phyloP scores from a whole-genome alignment of 2,329 filamentous ascomycete genomes.

The Scedosporium minutisporum region DNA sequence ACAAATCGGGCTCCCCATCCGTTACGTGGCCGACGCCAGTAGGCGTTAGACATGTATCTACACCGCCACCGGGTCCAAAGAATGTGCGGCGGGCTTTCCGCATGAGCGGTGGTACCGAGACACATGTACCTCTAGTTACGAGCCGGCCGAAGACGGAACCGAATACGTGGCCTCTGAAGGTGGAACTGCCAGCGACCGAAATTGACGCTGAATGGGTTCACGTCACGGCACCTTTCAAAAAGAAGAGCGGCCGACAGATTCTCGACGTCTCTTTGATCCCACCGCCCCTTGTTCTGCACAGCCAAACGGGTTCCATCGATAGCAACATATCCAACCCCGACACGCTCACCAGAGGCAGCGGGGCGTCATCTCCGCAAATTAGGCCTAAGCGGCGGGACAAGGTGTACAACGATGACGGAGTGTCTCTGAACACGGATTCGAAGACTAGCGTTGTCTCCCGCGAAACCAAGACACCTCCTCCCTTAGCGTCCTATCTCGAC shows the following conservation, averaged over 20 bases:
- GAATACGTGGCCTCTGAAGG: not conserved
- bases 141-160: not conserved
- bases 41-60: slow-evolving; percentile 15
- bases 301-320: not conserved
- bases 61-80: slow-evolving; percentile 10
- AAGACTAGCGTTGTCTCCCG: slow-evolving; percentile 1
- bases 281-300: not conserved
- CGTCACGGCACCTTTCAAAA: not conserved
- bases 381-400: not conserved
- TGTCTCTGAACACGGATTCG: not conserved
- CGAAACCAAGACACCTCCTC: slow-evolving; percentile 10
- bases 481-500: slow-evolving; percentile 6
- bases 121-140: not conserved
- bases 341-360: not conserved
- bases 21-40: not conserved
- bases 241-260: not conserved
- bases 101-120: not conserved
- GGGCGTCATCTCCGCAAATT: not conserved
- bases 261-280: not conserved
- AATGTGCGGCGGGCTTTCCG: slow-evolving; percentile 8
- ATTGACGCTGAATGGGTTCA: not conserved
- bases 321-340: not conserved
- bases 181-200: not conserved
- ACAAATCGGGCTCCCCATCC: slow-evolving; percentile 2
- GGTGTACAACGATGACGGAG: not conserved